Percentiles rank a stretch among this genome's conserved stretches.
phyloP scores from a whole-genome alignment of 2,329 filamentous ascomycete genomes.

The Corinectria fuckeliana region DNA sequence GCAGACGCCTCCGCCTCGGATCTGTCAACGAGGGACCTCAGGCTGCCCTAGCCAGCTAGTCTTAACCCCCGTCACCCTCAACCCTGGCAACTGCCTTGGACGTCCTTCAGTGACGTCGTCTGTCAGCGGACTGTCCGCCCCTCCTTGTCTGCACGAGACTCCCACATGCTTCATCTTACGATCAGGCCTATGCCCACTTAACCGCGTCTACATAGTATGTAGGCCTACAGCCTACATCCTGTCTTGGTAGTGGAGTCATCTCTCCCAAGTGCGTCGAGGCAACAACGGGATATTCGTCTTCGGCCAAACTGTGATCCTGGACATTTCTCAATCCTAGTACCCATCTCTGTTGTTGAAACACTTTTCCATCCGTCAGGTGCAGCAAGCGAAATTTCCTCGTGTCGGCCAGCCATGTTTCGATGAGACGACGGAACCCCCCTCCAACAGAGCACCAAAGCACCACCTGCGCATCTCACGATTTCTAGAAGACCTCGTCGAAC shows the following conservation, averaged over 20 bases:
- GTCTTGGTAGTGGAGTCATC: slow-evolving; percentile 22
- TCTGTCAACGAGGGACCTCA: slow-evolving; percentile 25
- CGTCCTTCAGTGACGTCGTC: slow-evolving; percentile 31
- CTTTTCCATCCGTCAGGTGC: neutral
- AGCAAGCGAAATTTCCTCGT: slow-evolving; percentile 17
- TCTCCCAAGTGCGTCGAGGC: slow-evolving; percentile 12
- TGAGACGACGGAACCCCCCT: slow-evolving; percentile 24
- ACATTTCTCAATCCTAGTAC: slow-evolving; percentile 5
- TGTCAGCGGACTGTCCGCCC: slow-evolving; percentile 4
- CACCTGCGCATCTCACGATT: slow-evolving; percentile 23
- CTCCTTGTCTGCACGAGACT: slow-evolving; percentile 4
- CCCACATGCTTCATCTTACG: slow-evolving; percentile 24
- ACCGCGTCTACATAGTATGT: slow-evolving; percentile 18
- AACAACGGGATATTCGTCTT: slow-evolving; percentile 8
- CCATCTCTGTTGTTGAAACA: slow-evolving; percentile 5
- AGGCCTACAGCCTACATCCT: too few species aligned
- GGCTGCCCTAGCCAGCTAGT: slow-evolving; percentile 12
- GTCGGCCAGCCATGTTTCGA: slow-evolving; percentile 7
- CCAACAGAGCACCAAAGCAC: slow-evolving; percentile 26
- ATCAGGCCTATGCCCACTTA: slow-evolving; percentile 24
- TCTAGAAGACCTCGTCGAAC: slow-evolving; percentile 34
- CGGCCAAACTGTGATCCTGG: neutral
- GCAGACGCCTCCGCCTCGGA: slow-evolving; percentile 31
- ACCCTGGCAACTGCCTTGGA: neutral
- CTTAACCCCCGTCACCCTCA: slow-evolving; percentile 4